A percentile compares a stretch with the other conserved stretches of the same genome.
phyloP scores from a whole-genome alignment of 331 rosid species.

The Phaseolus coccineus region DNA sequence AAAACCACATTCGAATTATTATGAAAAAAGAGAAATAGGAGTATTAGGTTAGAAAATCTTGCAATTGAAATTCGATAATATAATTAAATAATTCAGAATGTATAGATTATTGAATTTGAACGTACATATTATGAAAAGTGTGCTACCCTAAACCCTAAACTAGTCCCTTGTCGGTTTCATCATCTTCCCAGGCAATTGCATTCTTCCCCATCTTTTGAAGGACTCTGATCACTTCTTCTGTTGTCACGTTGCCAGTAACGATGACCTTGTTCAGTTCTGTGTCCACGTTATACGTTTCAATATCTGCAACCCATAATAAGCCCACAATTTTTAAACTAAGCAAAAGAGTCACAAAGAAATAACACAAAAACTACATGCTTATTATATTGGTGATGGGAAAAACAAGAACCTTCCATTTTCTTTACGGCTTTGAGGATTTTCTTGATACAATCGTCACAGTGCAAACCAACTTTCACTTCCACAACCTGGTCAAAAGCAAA shows the following conservation, averaged over 20 bases:
- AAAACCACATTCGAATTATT: too few species aligned
- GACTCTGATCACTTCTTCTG: slow-evolving; percentile 69
- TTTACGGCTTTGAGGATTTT: slow-evolving; percentile 87
- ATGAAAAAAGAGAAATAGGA: too few species aligned
- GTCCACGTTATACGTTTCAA: slow-evolving; percentile 82
- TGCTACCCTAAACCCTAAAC: slow-evolving; percentile 5
- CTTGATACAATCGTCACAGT: slow-evolving; percentile 90
- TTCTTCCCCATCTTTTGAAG: slow-evolving; percentile 80
- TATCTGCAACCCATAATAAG: slow-evolving; percentile 51
- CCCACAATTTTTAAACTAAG: not conserved
- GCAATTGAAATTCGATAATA: not conserved
- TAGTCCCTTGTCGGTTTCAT: slow-evolving; percentile 22
- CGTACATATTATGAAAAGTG: not conserved
- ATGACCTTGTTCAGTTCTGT: slow-evolving; percentile 72
- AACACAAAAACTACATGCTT: not conserved
- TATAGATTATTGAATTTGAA: not conserved
- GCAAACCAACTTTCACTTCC: slow-evolving; percentile 86
- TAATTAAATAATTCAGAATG: not conserved
- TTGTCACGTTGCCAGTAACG: slow-evolving; percentile 77
- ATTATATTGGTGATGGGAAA: not conserved
- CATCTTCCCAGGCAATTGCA: slow-evolving; percentile 67
- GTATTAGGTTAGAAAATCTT: too few species aligned
- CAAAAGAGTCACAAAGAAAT: not conserved
- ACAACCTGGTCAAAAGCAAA: slow-evolving; percentile 59
- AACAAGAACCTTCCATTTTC: slow-evolving; percentile 71